These are phyloP conservation scores for Auricularia heimuer DNA, from an alignment of 768 basidiomycete genomes.

Conservation along the genomic window DNA sequence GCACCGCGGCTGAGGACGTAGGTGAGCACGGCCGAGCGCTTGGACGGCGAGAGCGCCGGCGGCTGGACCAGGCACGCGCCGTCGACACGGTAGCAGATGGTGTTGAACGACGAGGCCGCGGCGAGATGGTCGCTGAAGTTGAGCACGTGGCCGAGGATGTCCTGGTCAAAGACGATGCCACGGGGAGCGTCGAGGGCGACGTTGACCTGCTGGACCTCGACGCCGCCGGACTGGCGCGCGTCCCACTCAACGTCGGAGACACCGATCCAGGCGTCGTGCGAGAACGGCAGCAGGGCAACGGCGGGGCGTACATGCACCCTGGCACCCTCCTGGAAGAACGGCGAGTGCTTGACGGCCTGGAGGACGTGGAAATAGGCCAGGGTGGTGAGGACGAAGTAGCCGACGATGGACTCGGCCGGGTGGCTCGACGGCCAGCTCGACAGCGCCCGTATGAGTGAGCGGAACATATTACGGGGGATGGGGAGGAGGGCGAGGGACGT, in stretches of 20 bases:
- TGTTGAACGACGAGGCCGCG: constrained; percentile 31
- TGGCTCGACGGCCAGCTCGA: constrained; percentile 15
- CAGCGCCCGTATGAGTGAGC: neutral
- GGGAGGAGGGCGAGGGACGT: no score
- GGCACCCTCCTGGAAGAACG: constrained; percentile 53
- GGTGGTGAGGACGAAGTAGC: constrained; percentile 80
- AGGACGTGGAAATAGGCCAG: constrained; percentile 93
- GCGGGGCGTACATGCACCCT: constrained; percentile 38
- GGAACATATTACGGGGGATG: neutral
- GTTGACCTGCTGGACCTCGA: constrained; percentile 70
- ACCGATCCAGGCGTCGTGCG: constrained; percentile 45
- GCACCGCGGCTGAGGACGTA: constrained; percentile 41
- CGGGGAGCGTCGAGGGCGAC: constrained; percentile 37
- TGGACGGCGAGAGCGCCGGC: constrained; percentile 17
- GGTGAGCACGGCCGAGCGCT: constrained; percentile 34
- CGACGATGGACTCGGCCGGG: constrained; percentile 72
- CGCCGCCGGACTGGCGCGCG: constrained; percentile 25
- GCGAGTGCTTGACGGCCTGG: constrained; percentile 78
- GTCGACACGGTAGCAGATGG: constrained; percentile 38
- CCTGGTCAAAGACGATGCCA: constrained; percentile 2
- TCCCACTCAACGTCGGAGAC: constrained; percentile 48
- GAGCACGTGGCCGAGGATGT: constrained; percentile 12
- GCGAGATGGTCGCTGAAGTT: constrained; percentile 44
- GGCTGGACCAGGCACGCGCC: constrained; percentile 33
- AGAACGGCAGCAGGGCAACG: constrained; percentile 41